phyloP scores from a whole-genome alignment of 495 filamentous ascomycete species.

The Daldinia concentrica region DNA sequence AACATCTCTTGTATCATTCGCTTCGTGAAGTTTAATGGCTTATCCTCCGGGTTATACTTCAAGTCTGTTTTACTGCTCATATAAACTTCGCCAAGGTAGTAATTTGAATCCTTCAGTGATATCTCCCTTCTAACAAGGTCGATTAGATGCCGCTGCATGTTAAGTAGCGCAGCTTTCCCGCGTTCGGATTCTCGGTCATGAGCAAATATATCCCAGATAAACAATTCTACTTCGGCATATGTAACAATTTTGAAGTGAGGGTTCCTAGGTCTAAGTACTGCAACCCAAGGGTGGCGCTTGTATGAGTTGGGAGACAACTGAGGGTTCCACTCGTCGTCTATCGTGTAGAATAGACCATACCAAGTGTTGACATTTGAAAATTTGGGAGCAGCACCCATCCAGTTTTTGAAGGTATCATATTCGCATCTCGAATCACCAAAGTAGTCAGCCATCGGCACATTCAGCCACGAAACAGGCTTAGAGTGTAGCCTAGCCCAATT shows the following conservation, averaged over 20 bases:
- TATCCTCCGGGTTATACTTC: slow-evolving; percentile 6
- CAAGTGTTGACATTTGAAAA: slow-evolving; percentile 49
- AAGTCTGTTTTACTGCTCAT: slow-evolving; percentile 44
- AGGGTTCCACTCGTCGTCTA: slow-evolving; percentile 50
- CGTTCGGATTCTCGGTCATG: slow-evolving; percentile 14
- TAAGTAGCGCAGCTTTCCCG: slow-evolving; percentile 34
- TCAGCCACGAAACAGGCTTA: slow-evolving; percentile 52
- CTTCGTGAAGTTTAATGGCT: slow-evolving; percentile 30
- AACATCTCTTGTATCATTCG: slow-evolving; percentile 41
- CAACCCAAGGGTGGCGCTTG: slow-evolving; percentile 55
- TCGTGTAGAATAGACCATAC: slow-evolving; percentile 58
- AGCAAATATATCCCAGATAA: slow-evolving; percentile 57
- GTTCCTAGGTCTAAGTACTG: slow-evolving; percentile 50
- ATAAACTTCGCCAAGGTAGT: slow-evolving; percentile 50
- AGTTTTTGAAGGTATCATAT: slow-evolving; percentile 49
- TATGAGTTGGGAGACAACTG: slow-evolving; percentile 22
- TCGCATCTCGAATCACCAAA: slow-evolving; percentile 44
- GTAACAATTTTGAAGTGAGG: slow-evolving; percentile 26
- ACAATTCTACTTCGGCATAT: slow-evolving; percentile 47
- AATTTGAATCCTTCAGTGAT: slow-evolving; percentile 35
- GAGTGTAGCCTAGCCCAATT: slow-evolving; percentile 38
- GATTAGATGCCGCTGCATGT: slow-evolving; percentile 54
- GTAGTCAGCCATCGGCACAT: slow-evolving; percentile 48
- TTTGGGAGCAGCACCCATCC: slow-evolving; percentile 42
- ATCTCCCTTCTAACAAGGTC: slow-evolving; percentile 42